Evolutionary conservation across 2,329 filamentous ascomycete genomes (phyloP).

Genomic region (Cladophialophora immunda): DNA sequence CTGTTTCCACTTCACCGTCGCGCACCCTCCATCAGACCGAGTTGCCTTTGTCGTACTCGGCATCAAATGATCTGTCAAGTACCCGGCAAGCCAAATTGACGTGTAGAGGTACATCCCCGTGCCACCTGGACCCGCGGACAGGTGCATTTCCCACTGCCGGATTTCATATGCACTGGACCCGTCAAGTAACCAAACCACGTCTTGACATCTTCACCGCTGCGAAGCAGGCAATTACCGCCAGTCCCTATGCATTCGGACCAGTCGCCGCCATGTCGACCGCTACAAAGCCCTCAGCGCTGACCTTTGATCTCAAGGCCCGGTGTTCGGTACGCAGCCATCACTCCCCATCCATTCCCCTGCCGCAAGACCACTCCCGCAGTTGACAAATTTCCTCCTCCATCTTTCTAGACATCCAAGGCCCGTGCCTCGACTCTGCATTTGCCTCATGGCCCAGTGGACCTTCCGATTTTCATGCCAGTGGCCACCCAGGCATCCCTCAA

Average conservation of each 20-base stretch:
- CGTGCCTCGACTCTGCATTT: slow-evolving; percentile 87
- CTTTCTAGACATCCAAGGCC: slow-evolving; percentile 85
- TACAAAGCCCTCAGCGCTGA: slow-evolving; percentile 67
- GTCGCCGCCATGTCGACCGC: slow-evolving; percentile 36
- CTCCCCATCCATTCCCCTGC: slow-evolving; percentile 13
- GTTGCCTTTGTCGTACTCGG: slow-evolving; percentile 13
- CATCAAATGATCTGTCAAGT: slow-evolving; percentile 19
- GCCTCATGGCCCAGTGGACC: slow-evolving; percentile 87
- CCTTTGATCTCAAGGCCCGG: slow-evolving; percentile 77
- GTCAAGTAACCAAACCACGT: slow-evolving; percentile 26
- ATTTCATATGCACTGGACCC: slow-evolving; percentile 33
- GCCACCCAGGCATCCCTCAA: slow-evolving; percentile 97
- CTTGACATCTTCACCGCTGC: slow-evolving; percentile 38
- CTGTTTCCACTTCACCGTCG: slow-evolving; percentile 4
- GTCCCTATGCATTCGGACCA: slow-evolving; percentile 35
- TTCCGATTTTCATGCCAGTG: slow-evolving; percentile 98
- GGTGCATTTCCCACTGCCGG: slow-evolving; percentile 24
- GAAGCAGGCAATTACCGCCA: slow-evolving; percentile 11
- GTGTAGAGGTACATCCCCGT: slow-evolving; percentile 29
- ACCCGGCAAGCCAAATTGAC: slow-evolving; percentile 20
- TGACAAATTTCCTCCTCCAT: slow-evolving; percentile 29
- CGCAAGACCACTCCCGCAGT: slow-evolving; percentile 9
- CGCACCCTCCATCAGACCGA: background rate
- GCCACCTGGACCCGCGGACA: slow-evolving; percentile 23
- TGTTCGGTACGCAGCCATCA: slow-evolving; percentile 74